Percentiles rank a stretch among this genome's conserved stretches.
Evolutionary conservation across 2,329 filamentous ascomycete species (phyloP).

Genomic region (Colletotrichum orchidophilum): DNA sequence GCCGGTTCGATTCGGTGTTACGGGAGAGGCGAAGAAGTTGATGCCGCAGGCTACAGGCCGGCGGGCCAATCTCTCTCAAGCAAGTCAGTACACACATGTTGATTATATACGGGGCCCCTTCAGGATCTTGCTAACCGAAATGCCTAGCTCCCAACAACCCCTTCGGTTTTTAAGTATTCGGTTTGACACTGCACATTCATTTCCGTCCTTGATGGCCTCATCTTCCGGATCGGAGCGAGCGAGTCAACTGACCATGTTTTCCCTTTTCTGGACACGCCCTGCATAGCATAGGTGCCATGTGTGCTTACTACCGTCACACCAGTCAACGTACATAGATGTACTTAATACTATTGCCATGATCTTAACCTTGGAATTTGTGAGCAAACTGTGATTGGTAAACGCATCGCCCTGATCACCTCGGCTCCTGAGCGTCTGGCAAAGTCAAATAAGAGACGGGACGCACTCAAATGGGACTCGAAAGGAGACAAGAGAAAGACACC

Average conservation of each 20-base stretch:
- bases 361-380: neutral
- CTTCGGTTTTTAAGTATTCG: constrained; percentile 62
- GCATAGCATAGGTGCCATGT: constrained; percentile 20
- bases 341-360: constrained; percentile 21
- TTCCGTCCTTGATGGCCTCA: neutral
- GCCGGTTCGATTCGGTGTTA: constrained; percentile 87
- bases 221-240: constrained; percentile 5
- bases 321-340: constrained; percentile 26
- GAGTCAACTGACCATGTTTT: constrained; percentile 6
- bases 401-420: neutral
- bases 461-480: neutral
- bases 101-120: neutral
- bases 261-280: constrained; percentile 22
- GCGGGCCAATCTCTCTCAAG: constrained; percentile 90
- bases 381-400: neutral
- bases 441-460: neutral
- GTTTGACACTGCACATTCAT: constrained; percentile 6
- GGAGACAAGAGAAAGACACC: neutral
- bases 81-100: constrained; percentile 76
- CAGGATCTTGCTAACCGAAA: constrained; percentile 30
- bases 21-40: constrained; percentile 77
- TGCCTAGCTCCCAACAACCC: constrained; percentile 60
- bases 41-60: constrained; percentile 87
- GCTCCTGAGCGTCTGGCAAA: neutral
- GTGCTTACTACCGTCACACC: constrained; percentile 9